phyloP scores from a whole-genome alignment of 495 filamentous ascomycete species.

The Penicillium malachiteum region DNA sequence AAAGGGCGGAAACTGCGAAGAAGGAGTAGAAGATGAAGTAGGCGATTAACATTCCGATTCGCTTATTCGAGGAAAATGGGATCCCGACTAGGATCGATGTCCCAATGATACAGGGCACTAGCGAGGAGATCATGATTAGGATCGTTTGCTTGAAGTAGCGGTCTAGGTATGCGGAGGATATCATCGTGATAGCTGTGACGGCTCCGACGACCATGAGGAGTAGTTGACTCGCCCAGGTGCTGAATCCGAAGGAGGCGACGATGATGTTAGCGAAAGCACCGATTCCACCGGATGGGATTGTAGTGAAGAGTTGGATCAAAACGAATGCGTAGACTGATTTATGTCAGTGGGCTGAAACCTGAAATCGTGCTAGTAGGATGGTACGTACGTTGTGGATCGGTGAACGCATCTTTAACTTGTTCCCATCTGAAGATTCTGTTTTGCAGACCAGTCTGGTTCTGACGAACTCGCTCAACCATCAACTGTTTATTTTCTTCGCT shows the following conservation, averaged over 20 bases:
- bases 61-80: slow-evolving; percentile 26
- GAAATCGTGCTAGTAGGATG: background rate
- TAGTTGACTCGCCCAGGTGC: slow-evolving; percentile 38
- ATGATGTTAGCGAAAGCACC: slow-evolving; percentile 66
- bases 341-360: slow-evolving; percentile 25
- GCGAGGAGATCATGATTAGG: slow-evolving; percentile 57
- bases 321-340: slow-evolving; percentile 28
- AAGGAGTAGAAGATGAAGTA: slow-evolving; percentile 58
- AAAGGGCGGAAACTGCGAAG: slow-evolving; percentile 53
- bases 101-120: slow-evolving; percentile 53
- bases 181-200: slow-evolving; percentile 64
- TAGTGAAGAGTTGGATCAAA: slow-evolving; percentile 59
- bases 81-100: slow-evolving; percentile 9
- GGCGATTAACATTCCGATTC: slow-evolving; percentile 55
- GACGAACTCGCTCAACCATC: slow-evolving; percentile 47
- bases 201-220: slow-evolving; percentile 65
- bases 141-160: slow-evolving; percentile 61
- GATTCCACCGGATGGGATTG: slow-evolving; percentile 61
- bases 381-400: slow-evolving; percentile 14
- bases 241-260: slow-evolving; percentile 42
- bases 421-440: slow-evolving; percentile 47
- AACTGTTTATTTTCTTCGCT: slow-evolving; percentile 43
- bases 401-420: slow-evolving; percentile 37
- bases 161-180: slow-evolving; percentile 59
- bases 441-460: slow-evolving; percentile 51